These are phyloP conservation scores for Dictyostelium discoideum DNA, from an alignment of 78 protist species.

Conservation along the genomic window DNA sequence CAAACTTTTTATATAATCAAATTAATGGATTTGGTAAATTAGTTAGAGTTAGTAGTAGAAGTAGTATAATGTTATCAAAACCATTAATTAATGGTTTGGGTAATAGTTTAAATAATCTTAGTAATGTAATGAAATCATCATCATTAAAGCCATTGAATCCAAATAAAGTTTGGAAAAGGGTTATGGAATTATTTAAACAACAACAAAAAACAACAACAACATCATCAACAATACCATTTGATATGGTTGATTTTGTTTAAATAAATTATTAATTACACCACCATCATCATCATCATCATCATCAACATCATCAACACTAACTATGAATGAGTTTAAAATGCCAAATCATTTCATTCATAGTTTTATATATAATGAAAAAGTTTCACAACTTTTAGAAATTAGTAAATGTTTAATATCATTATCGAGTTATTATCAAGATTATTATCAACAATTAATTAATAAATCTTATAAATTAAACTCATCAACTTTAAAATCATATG, in stretches of 20 bases:
- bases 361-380: neutral
- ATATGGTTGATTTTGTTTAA: neutral
- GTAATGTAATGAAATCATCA: neutral
- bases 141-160: neutral
- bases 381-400: neutral
- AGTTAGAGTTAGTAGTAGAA: neutral
- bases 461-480: neutral
- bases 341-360: neutral
- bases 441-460: neutral
- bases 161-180: neutral
- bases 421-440: neutral
- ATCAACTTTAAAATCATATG: neutral
- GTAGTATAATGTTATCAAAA: neutral
- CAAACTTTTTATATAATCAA: neutral
- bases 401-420: neutral
- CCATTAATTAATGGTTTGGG: neutral
- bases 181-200: neutral
- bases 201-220: neutral
- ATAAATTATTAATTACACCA: neutral
- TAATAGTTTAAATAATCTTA: neutral
- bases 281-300: no score
- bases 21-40: neutral
- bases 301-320: neutral
- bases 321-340: neutral
- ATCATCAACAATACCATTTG: neutral